Evolutionary conservation across 2,329 filamentous ascomycete species (phyloP).

Genomic region (Colletotrichum gloeosporioides): DNA sequence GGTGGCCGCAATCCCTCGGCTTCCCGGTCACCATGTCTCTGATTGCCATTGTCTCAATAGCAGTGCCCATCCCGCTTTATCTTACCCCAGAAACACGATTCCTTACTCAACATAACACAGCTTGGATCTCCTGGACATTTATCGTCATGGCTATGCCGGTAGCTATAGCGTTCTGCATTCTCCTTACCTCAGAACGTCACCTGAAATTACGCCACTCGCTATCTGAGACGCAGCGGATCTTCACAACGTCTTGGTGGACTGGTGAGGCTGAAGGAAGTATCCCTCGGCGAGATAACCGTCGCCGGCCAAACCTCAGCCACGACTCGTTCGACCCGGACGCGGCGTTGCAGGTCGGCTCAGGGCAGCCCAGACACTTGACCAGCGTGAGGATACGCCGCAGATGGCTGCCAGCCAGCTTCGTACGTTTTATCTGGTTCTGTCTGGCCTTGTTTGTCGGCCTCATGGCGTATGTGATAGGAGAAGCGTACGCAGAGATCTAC

Average conservation of each 20-base stretch:
- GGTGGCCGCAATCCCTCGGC: slow-evolving; percentile 68
- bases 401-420: slow-evolving; percentile 71
- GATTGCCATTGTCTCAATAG: slow-evolving; percentile 65
- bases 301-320: slow-evolving; percentile 40
- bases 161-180: slow-evolving; percentile 67
- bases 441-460: slow-evolving; percentile 66
- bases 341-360: slow-evolving; percentile 18
- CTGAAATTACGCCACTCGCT: slow-evolving; percentile 64
- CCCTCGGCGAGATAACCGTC: slow-evolving; percentile 45
- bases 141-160: slow-evolving; percentile 73
- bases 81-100: slow-evolving; percentile 56
- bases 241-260: slow-evolving; percentile 70
- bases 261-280: slow-evolving; percentile 56
- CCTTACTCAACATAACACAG: slow-evolving; percentile 67
- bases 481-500: slow-evolving; percentile 73
- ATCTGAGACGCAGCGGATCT: slow-evolving; percentile 71
- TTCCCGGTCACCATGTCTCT: slow-evolving; percentile 68
- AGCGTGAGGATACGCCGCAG: slow-evolving; percentile 50
- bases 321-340: slow-evolving; percentile 43
- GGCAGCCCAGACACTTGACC: slow-evolving; percentile 19
- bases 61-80: slow-evolving; percentile 65
- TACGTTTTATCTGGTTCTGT: slow-evolving; percentile 74
- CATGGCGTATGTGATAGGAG: slow-evolving; percentile 70
- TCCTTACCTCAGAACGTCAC: slow-evolving; percentile 69
- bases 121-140: slow-evolving; percentile 74